phyloP scores from a whole-genome alignment of 345 rosid species.

The Reutealis trisperma region DNA sequence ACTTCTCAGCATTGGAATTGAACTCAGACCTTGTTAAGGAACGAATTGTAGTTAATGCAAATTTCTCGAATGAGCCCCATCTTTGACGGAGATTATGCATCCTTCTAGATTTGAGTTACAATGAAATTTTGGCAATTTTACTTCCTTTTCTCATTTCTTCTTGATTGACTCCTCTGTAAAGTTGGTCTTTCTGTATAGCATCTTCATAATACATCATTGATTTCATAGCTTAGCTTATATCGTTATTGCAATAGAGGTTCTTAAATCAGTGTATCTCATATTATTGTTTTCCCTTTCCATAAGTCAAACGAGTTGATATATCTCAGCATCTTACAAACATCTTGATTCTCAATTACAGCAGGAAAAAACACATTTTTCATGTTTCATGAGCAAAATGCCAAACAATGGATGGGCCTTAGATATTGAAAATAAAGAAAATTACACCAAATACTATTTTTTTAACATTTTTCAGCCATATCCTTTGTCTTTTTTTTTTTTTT shows the following conservation, averaged over 20 bases:
- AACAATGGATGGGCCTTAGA: too few species aligned
- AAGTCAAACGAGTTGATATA: too few species aligned
- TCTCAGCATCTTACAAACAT: too few species aligned
- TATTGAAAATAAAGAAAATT: too few species aligned
- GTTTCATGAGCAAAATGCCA: too few species aligned
- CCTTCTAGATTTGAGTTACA: not conserved
- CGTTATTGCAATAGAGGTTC: not conserved
- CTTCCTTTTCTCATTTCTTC: too few species aligned
- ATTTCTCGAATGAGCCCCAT: not conserved
- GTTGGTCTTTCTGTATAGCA: not conserved
- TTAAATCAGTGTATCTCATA: not conserved
- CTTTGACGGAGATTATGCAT: conserved; percentile 1
- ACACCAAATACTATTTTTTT: too few species aligned
- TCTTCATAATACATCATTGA: not conserved
- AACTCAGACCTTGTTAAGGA: conserved; percentile 6
- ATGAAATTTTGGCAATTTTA: conserved; percentile 8
- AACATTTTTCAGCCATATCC: too few species aligned
- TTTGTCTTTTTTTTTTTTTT: too few species aligned
- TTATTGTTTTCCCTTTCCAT: not conserved
- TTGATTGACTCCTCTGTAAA: not conserved
- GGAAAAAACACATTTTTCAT: too few species aligned
- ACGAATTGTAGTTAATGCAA: conserved; percentile 3
- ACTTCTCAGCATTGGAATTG: conserved; percentile 27
- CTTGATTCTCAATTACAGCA: too few species aligned
- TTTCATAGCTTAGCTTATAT: not conserved